phyloP scores from a whole-genome alignment of 2,329 filamentous ascomycete genomes.

The Epichloe amarillans region DNA sequence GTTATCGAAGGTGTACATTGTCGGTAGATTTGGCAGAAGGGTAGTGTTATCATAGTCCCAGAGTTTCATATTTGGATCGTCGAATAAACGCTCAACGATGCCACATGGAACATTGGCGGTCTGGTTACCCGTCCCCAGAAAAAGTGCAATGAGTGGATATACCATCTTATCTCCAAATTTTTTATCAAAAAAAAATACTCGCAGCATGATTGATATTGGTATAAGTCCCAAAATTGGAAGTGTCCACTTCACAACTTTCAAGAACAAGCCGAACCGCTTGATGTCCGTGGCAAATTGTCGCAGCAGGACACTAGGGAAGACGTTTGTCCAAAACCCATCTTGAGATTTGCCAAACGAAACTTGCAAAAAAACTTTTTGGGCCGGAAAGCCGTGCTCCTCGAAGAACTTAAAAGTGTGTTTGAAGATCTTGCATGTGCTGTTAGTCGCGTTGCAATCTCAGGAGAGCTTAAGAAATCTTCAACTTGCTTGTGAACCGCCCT shows the following conservation, averaged over 20 bases:
- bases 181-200: conserved; percentile 53
- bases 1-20: conserved; percentile 54
- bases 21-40: conserved; percentile 43
- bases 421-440: conserved; percentile 36
- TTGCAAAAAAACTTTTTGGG: conserved; percentile 45
- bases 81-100: conserved; percentile 48
- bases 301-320: conserved; percentile 46
- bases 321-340: conserved; percentile 52
- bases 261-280: conserved; percentile 38
- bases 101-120: conserved; percentile 58
- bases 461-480: not conserved
- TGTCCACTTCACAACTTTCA: conserved; percentile 45
- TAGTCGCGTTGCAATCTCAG: not conserved
- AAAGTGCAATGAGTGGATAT: conserved; percentile 57
- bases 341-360: conserved; percentile 48
- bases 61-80: conserved; percentile 44
- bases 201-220: conserved; percentile 51
- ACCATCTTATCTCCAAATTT: conserved; percentile 62
- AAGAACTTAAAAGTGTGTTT: conserved; percentile 57
- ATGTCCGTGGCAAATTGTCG: conserved; percentile 42
- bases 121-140: conserved; percentile 63
- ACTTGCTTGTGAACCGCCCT: conserved; percentile 36
- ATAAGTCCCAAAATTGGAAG: conserved; percentile 46
- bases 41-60: conserved; percentile 45
- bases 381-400: conserved; percentile 38